phyloP scores from a whole-genome alignment of 1,284 basidiomycete genomes.

The Trichosporon ovoides region DNA sequence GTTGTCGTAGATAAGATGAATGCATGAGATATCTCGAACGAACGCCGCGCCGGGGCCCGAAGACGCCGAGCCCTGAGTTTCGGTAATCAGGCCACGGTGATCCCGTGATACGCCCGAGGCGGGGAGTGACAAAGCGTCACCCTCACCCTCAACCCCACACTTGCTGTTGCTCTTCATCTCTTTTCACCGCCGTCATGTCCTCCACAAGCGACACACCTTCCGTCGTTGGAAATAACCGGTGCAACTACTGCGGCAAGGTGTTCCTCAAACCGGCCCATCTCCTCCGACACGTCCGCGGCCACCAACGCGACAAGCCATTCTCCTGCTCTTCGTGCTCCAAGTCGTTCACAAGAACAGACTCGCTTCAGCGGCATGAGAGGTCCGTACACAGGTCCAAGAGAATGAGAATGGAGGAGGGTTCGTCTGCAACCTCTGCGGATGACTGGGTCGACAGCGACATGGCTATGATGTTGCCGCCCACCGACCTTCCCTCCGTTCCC shows the following conservation, averaged over 20 bases:
- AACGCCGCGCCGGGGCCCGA: no score
- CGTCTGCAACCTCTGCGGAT: neutral
- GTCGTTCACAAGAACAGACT: slow-evolving; percentile 11
- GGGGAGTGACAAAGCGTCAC: no score
- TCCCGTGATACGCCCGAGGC: no score
- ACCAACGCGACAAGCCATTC: slow-evolving; percentile 13
- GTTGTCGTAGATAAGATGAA: no score
- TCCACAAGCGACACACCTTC: no score
- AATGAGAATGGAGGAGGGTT: neutral
- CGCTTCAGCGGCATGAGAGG: slow-evolving; percentile 14
- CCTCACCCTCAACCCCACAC: no score
- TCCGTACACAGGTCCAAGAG: slow-evolving; percentile 6
- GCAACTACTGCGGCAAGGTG: slow-evolving; percentile 8
- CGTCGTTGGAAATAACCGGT: no score
- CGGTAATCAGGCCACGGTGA: no score
- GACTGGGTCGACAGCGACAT: neutral
- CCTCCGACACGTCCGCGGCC: slow-evolving; percentile 9
- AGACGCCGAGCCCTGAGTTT: no score
- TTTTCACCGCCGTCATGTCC: no score
- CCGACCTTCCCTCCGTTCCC: neutral
- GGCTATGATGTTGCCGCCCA: neutral
- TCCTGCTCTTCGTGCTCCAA: slow-evolving; percentile 5
- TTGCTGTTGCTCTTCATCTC: no score
- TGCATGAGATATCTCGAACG: no score
- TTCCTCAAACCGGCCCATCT: slow-evolving; percentile 16